Base-by-base conservation (phyloP, 1,284 basidiomycete genomes). In the Cryptococcus sp. region DNA sequence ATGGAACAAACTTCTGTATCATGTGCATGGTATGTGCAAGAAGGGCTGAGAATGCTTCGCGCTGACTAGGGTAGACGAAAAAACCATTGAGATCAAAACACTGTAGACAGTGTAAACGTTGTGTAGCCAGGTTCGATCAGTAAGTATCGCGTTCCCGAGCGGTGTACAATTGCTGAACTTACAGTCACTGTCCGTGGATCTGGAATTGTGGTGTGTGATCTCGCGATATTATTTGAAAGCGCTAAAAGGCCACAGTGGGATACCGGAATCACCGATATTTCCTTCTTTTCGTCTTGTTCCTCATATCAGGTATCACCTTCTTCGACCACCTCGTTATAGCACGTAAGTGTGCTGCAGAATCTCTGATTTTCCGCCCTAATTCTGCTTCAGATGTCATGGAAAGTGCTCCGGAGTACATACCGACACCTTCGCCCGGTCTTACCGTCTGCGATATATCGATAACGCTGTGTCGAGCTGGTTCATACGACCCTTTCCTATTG, bases 111-210 rank as follows among this genome's bases (percentile, higher is more conserved):
- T 98, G 94, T 71, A 87, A 94, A 64, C 85, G 86, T 56, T 98
- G 96, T 69, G 83, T 94, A 14, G 90, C 88, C 5, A 81, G 90
- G 49, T 89, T 87, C 68, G 93, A 97, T 70, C 93, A 97, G 90
- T 94, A 70, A 74, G 88, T 41, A 41, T 10, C 2, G 38, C 38
- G 10, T 1, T 41, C 1, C 38, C 23, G 23, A 23, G 1, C 2
- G 33, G 34, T 59, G 50, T 11, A 4, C 32, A 34, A 30, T 10
- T 30, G 14, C 45, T 44, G 10, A 36, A 15, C 49, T 42, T 37
- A 46, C 57, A 93, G 90, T 67, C 94, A 98, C 70, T 98, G 95
- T 68, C 96, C 96, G 6, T 99, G 95, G 95, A 86, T 98, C n/a
- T 96, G 92, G 89, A 98, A 98, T 77, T 98, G 95, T 73, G 86